Percentiles rank a stretch among this genome's conserved stretches.
Conservation (phyloP, 495 filamentous ascomycete species). For the Immersiella caudata region DNA sequence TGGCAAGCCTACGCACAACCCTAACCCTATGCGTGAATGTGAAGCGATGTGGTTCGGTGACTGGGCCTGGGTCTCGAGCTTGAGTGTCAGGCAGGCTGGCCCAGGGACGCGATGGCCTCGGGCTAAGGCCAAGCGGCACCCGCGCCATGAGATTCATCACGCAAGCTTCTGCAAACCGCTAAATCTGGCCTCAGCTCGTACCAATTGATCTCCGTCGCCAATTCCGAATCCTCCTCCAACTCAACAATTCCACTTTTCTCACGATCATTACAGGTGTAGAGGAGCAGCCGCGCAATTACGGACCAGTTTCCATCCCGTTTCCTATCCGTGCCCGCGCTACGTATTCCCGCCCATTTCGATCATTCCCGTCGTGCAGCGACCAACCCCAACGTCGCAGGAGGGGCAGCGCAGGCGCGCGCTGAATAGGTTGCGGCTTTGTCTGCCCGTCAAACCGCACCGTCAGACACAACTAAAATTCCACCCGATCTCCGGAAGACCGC, state of each 20-base stretch:
- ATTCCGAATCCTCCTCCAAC: background rate
- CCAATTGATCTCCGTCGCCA: background rate
- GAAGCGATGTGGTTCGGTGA: background rate
- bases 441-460: constrained; percentile 12
- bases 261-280: background rate
- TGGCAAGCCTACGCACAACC: background rate
- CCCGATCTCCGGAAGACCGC: constrained; percentile 3
- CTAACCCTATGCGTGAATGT: background rate
- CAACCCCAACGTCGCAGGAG: constrained; percentile 11
- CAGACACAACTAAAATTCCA: background rate
- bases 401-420: constrained; percentile 4
- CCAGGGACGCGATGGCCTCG: constrained; percentile 33
- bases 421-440: constrained; percentile 18
- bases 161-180: background rate
- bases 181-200: constrained; percentile 19
- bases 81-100: background rate
- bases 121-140: constrained; percentile 30
- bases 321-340: background rate
- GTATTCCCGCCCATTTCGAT: constrained; percentile 8
- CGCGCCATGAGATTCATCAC: constrained; percentile 16
- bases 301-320: background rate
- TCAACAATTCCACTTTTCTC: background rate
- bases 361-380: constrained; percentile 15
- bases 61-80: background rate
- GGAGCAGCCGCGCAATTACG: background rate